Evolutionary conservation across 1,139 yeast genomes (phyloP), one percentile per base, ranked within the genome.

Genomic region (Geotrichum restrictum): DNA sequence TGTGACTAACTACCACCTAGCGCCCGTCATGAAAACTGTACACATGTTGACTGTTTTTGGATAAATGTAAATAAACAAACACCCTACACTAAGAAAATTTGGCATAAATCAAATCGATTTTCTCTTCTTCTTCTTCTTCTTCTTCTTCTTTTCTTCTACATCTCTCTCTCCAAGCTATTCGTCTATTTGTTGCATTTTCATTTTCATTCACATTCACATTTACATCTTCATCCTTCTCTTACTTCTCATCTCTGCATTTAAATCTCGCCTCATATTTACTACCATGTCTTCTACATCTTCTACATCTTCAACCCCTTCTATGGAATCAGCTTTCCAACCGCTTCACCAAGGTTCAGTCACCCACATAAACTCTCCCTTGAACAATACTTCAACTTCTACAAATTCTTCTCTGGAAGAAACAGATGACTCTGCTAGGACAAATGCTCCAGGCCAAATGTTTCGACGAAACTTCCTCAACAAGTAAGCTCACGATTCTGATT

Each of bases 401-500:
- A 24, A 5, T 8, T 24, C 29, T 24, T 7, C 34, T 2, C 8
- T 37, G 13, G 22, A 18, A 14, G 46, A 43, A 18, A 1, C 29
- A 34, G 31, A 18, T 40, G 32, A 7, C 4, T 7, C 34, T 8
- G 37, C 38, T 3, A 18, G 46, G 32, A 31, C 46, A 5, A 43
- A 16, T 27, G 27, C 32, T 27, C 46, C 46, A 16, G 37, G 38
- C n/a, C 46, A 43, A 14, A 33, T 43, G 46, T 37, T 48, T 31
- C 36, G 51, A 40, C 51, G 51, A 40, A 40, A 48, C 40, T 39
- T 40, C 11, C 39, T 48, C 29, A 32, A 45, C 16, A 11, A 10
- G 51, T 48, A 48, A 19, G 51, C 40, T 11, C 3, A 14, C 10
- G 14, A n/a, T n/a, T n/a, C n/a, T n/a, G n/a, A n/a, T n/a, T n/a